Evolutionary conservation across 1,284 basidiomycete genomes (phyloP), one percentile per base, ranked within the genome.

Genomic region (Mycena sp.): DNA sequence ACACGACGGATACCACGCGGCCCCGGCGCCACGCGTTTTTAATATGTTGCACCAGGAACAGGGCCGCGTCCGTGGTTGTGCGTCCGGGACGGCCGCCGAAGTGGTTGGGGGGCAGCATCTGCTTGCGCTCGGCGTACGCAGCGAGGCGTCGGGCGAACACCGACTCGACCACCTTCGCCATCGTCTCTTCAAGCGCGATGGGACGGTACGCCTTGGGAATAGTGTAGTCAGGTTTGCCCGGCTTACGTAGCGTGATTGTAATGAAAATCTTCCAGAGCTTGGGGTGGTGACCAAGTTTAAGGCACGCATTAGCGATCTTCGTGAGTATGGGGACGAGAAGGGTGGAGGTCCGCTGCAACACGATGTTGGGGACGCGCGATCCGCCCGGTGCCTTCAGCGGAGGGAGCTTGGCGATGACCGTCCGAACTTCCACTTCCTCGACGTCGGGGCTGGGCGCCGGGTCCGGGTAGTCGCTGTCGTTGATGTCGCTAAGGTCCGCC

Each of bases 201-300:
- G 72, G 75, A 6, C 69, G 63, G 61, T 72, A 76, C 17, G 74
- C 70, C 21, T 72, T 65, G 1, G 73, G 67, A 3, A 71, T 54
- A 0, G 52, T 62, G 60, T 76, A 74, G 19, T 69, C 67, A 11
- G 65, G 62, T 37, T 72, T 71, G 17, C 67, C 68, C 0, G 73
- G 73, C 60, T 74, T 76, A 1, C 65, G 48, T 2, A 74, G 64
- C 9, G 68, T 68, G 3, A 70, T 67, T 2, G 67, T 69, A 14
- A 61, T 61, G 38, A 65, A 70, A 0, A 49, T 51, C 6, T 59
- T 60, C 70, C 66, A 73, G 0, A 35, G 17, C 19, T 40, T 52
- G 0, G 71, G 69, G 50, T 72, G 68, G 23, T 58, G 25, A 4
- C 44, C 32, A 9, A 56, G 45, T 12, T 26, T 16, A 1, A 50